A percentile compares a stretch with the other conserved stretches of the same genome.
Evolutionary conservation across 129 eudicot species (phyloP).

Genomic region (Solidago caesia): DNA sequence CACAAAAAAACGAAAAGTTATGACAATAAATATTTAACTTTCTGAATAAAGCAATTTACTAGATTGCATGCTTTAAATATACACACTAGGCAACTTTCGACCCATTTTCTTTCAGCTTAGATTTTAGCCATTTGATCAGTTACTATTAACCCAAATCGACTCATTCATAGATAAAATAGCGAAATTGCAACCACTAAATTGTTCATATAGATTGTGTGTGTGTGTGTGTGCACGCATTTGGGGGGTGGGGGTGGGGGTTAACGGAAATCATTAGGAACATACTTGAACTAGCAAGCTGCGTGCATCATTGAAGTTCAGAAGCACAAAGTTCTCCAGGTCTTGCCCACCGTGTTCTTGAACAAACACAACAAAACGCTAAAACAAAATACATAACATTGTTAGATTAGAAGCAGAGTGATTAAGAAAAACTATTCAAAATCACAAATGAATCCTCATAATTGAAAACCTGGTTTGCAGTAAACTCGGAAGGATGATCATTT

Average conservation of each 20-base stretch:
- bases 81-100: background rate
- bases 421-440: slow-evolving; percentile 1
- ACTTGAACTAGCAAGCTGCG: slow-evolving; percentile 89
- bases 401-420: slow-evolving; percentile 9
- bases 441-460: slow-evolving; percentile 11
- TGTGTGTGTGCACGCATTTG: no score
- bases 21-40: background rate
- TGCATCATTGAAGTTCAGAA: slow-evolving; percentile 73
- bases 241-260: background rate
- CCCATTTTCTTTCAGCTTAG: background rate
- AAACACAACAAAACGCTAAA: slow-evolving; percentile 81
- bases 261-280: slow-evolving; percentile 12
- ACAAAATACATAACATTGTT: slow-evolving; percentile 11
- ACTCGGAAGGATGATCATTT: slow-evolving; percentile 83
- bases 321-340: slow-evolving; percentile 96
- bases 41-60: background rate
- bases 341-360: slow-evolving; percentile 94
- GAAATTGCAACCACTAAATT: no score
- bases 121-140: background rate
- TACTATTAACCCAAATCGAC: background rate
- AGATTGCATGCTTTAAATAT: background rate
- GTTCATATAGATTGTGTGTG: no score
- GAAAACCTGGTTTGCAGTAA: slow-evolving; percentile 83
- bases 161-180: slow-evolving; percentile 3
- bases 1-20: background rate